phyloP scores from a whole-genome alignment of 2,329 filamentous ascomycete genomes.

The Exophiala alcalophila region DNA sequence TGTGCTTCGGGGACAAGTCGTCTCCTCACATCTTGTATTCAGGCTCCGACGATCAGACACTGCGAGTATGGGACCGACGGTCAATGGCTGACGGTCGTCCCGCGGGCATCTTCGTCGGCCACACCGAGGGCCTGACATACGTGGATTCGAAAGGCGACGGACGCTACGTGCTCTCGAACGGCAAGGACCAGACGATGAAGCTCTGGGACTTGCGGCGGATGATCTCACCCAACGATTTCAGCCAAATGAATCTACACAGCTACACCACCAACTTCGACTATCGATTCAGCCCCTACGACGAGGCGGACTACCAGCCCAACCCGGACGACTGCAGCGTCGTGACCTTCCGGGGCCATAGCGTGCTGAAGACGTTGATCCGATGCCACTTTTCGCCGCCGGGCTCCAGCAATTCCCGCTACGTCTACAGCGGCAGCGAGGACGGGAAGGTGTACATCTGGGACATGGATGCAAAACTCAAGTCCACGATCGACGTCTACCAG shows the following conservation, averaged over 20 bases:
- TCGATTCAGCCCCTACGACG: slow-evolving; percentile 52
- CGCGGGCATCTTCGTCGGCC: slow-evolving; percentile 63
- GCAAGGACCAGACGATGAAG: slow-evolving; percentile 96
- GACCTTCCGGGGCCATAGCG: slow-evolving; percentile 85
- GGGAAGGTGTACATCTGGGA: slow-evolving; percentile 92
- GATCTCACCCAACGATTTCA: slow-evolving; percentile 64
- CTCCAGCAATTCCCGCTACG: slow-evolving; percentile 84
- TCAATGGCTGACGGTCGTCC: slow-evolving; percentile 61
- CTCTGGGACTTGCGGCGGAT: slow-evolving; percentile 93
- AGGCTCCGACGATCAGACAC: slow-evolving; percentile 86
- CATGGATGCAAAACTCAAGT: slow-evolving; percentile 79
- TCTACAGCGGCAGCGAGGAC: slow-evolving; percentile 87
- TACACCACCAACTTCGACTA: slow-evolving; percentile 64
- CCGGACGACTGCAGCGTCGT: slow-evolving; percentile 87
- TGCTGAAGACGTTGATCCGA: slow-evolving; percentile 84
- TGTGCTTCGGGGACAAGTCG: slow-evolving; percentile 85
- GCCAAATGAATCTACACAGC: slow-evolving; percentile 48
- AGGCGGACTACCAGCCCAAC: slow-evolving; percentile 60
- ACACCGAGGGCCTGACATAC: slow-evolving; percentile 64
- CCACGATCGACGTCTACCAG: slow-evolving; percentile 70
- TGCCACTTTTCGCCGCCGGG: slow-evolving; percentile 90
- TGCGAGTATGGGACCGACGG: slow-evolving; percentile 94
- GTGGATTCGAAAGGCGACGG: slow-evolving; percentile 81
- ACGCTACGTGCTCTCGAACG: slow-evolving; percentile 88
- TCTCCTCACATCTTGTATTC: slow-evolving; percentile 95